Evolutionary conservation across 345 rosid species (phyloP).

Genomic region (Acer yangbiense): DNA sequence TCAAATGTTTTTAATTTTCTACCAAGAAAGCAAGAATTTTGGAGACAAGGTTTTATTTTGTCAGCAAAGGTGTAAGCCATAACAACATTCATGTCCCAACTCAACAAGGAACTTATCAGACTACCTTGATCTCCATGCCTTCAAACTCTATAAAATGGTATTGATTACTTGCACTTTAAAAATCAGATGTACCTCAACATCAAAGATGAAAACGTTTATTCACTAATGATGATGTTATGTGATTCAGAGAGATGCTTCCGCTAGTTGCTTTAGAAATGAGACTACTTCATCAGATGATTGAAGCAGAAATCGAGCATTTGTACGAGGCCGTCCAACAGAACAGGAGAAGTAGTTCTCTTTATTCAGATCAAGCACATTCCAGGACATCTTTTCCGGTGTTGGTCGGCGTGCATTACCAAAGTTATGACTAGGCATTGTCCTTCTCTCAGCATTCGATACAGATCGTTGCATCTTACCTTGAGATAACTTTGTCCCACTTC

Average conservation of each 20-base stretch:
- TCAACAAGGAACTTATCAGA: not conserved
- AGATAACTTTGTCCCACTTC: slow-evolving; percentile 68
- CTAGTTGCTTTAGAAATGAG: slow-evolving; percentile 66
- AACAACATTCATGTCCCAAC: too few species aligned
- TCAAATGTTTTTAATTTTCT: not conserved
- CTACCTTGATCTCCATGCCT: not conserved
- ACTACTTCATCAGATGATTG: slow-evolving; percentile 83
- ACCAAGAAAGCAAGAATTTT: not conserved
- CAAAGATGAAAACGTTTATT: not conserved
- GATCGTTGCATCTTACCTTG: slow-evolving; percentile 61
- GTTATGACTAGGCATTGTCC: slow-evolving; percentile 37
- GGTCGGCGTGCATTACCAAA: slow-evolving; percentile 50
- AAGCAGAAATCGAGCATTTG: slow-evolving; percentile 76
- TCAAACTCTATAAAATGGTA: not conserved
- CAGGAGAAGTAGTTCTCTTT: slow-evolving; percentile 97
- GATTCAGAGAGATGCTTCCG: slow-evolving; percentile 32
- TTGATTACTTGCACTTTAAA: not conserved
- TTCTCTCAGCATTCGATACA: slow-evolving; percentile 50
- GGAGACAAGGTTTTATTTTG: not conserved
- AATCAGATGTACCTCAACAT: not conserved
- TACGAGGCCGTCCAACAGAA: slow-evolving; percentile 81
- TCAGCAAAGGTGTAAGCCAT: not conserved
- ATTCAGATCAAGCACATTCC: slow-evolving; percentile 98
- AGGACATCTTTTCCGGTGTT: slow-evolving; percentile 76
- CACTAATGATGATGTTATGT: not conserved